These are phyloP conservation scores for Sclerotiophoma versabilis DNA, from an alignment of 2,329 filamentous ascomycete species.

Conservation along the genomic window DNA sequence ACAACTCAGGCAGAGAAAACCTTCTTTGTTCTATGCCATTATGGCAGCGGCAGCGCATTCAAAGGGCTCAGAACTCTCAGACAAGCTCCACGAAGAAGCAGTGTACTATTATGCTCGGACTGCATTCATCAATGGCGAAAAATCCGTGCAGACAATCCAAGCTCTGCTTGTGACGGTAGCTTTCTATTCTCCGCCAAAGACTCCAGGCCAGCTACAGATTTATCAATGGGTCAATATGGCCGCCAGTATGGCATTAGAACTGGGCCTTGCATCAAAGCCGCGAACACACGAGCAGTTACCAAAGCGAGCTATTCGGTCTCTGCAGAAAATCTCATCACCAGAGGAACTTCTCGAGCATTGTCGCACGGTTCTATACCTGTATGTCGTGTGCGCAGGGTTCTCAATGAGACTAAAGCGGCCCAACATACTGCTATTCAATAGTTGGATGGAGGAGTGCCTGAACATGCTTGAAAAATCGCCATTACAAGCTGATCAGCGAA, in stretches of 20 bases:
- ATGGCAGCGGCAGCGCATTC: constrained; percentile 48
- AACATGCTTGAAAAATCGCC: constrained; percentile 42
- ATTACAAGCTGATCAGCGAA: constrained; percentile 37
- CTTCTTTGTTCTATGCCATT: constrained; percentile 45
- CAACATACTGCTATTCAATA: constrained; percentile 45
- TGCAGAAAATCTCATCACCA: constrained; percentile 45
- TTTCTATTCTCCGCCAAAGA: constrained; percentile 45
- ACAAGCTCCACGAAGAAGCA: constrained; percentile 44
- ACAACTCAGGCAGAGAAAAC: constrained; percentile 40
- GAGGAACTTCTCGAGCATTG: constrained; percentile 47
- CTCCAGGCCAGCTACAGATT: constrained; percentile 42
- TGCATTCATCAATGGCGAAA: constrained; percentile 48
- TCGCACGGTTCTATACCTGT: constrained; percentile 42
- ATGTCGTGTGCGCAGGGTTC: constrained; percentile 43
- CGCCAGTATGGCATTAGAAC: constrained; percentile 45
- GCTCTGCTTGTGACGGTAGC: constrained; percentile 45
- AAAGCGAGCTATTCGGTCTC: constrained; percentile 39
- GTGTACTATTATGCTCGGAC: constrained; percentile 43
- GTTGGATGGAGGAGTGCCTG: constrained; percentile 48
- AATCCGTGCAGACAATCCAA: constrained; percentile 46
- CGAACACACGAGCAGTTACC: constrained; percentile 49
- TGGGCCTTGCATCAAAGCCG: constrained; percentile 47
- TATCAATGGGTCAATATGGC: constrained; percentile 48
- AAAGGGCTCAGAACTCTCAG: constrained; percentile 41
- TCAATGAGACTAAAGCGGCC: constrained; percentile 45